phyloP scores from a whole-genome alignment of 805 yeast species.

The Candida rishiriensis region DNA sequence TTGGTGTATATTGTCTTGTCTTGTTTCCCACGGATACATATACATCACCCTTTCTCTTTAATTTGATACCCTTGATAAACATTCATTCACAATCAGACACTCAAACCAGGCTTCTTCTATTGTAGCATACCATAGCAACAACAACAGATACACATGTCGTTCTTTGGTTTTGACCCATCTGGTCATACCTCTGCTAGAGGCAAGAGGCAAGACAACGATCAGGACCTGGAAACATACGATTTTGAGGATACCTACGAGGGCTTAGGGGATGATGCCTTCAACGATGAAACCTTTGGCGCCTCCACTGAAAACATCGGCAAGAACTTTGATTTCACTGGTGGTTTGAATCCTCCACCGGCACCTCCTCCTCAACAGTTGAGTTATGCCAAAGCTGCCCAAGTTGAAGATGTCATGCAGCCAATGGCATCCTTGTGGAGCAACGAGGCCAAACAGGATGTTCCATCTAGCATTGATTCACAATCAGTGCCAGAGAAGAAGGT shows the following conservation, averaged over 20 bases:
- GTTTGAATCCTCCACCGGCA: constrained; percentile 13
- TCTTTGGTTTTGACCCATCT: constrained; percentile 59
- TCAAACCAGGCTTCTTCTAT: no score
- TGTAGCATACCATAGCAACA: no score
- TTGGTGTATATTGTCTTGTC: no score
- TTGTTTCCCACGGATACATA: no score
- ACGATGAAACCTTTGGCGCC: constrained; percentile 75
- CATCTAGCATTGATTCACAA: constrained; percentile 15
- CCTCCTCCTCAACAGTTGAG: constrained; percentile 30
- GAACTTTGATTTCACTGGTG: constrained; percentile 62
- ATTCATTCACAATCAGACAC: no score
- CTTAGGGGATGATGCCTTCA: constrained; percentile 74
- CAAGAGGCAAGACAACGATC: constrained; percentile 15
- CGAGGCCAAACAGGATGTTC: constrained; percentile 13
- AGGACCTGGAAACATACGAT: constrained; percentile 44
- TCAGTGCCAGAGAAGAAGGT: constrained; percentile 37
- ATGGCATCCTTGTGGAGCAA: constrained; percentile 69
- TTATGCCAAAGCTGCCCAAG: constrained; percentile 41
- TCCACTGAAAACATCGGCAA: constrained; percentile 40
- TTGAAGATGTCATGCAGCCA: constrained; percentile 51
- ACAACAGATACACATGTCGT: constrained; percentile 47
- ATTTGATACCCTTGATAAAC: no score
- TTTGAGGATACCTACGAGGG: constrained; percentile 85
- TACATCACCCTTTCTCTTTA: no score
- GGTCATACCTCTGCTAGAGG: constrained; percentile 31